Conservation (phyloP, 257 asterid species). For the Nicotiana obtusifolia region DNA sequence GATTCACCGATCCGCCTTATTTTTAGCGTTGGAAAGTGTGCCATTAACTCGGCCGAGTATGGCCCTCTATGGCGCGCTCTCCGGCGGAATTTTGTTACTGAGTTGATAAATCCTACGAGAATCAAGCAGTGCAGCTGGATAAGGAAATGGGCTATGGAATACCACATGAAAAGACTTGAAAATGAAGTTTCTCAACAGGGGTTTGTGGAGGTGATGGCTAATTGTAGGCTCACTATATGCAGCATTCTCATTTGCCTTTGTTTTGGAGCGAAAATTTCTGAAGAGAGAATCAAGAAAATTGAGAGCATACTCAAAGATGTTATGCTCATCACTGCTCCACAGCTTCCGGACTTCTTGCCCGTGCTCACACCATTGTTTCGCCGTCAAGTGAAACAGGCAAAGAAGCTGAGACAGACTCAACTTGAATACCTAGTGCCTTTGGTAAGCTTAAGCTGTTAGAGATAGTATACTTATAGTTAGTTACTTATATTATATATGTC, state of each 20-base stretch:
- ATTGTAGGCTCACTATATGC: constrained; percentile 72
- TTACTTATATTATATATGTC: no score
- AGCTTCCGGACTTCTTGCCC: constrained; percentile 91
- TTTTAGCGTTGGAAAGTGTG: constrained; percentile 87
- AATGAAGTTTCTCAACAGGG: constrained; percentile 42
- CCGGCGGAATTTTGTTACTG: constrained; percentile 88
- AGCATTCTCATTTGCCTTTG: constrained; percentile 81
- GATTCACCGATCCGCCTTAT: constrained; percentile 88
- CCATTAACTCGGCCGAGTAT: constrained; percentile 91
- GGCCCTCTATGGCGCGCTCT: constrained; percentile 93
- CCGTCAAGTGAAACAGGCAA: constrained; percentile 57
- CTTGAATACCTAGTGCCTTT: constrained; percentile 66
- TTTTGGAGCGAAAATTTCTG: constrained; percentile 69
- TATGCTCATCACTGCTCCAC: constrained; percentile 74
- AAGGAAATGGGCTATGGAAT: constrained; percentile 65
- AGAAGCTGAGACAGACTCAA: constrained; percentile 56
- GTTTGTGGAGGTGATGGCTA: constrained; percentile 73
- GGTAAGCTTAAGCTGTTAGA: not conserved
- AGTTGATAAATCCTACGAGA: constrained; percentile 73
- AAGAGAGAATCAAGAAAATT: constrained; percentile 41
- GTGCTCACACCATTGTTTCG: constrained; percentile 62
- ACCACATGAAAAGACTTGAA: constrained; percentile 60
- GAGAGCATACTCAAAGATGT: constrained; percentile 74
- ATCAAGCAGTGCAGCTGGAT: constrained; percentile 91
- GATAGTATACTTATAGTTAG: no score